Conservation (phyloP, 177 flowering plant genomes). For the Tripterygium wilfordii region DNA sequence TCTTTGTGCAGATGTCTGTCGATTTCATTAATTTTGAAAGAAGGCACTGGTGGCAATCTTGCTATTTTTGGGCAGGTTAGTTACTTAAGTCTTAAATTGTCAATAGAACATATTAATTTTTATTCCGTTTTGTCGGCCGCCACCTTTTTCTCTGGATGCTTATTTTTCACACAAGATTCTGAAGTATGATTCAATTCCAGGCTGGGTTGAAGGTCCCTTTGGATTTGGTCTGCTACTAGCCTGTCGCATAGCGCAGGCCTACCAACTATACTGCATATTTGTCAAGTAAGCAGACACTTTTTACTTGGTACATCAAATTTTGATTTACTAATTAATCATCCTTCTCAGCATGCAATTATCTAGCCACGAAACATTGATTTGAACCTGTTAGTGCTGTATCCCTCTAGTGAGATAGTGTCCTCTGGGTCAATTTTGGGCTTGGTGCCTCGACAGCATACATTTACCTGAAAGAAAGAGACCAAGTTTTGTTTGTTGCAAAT, state of each 20-base stretch:
- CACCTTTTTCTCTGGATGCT: neutral
- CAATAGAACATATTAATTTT: neutral
- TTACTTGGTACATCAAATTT: neutral
- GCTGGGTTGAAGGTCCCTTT: slow-evolving; percentile 80
- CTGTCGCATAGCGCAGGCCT: slow-evolving; percentile 77
- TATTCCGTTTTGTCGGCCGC: neutral
- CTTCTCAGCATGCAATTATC: no score
- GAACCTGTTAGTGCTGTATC: no score
- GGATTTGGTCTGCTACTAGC: slow-evolving; percentile 84
- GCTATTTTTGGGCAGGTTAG: slow-evolving; percentile 87
- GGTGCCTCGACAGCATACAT: no score
- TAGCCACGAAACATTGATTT: no score
- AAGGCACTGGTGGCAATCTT: slow-evolving; percentile 71
- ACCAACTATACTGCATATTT: slow-evolving; percentile 66
- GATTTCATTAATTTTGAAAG: slow-evolving; percentile 40
- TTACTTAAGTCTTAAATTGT: neutral
- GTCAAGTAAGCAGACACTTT: slow-evolving; percentile 50
- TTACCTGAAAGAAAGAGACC: no score
- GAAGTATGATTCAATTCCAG: slow-evolving; percentile 33
- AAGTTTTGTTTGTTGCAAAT: no score
- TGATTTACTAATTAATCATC: no score
- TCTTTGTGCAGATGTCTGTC: slow-evolving; percentile 44
- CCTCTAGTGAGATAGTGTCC: no score
- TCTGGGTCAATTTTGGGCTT: no score
- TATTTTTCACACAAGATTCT: neutral